These are phyloP conservation scores for Cryptosporidium meleagridis DNA, from an alignment of 169 alveolate species.

Conservation along the genomic window DNA sequence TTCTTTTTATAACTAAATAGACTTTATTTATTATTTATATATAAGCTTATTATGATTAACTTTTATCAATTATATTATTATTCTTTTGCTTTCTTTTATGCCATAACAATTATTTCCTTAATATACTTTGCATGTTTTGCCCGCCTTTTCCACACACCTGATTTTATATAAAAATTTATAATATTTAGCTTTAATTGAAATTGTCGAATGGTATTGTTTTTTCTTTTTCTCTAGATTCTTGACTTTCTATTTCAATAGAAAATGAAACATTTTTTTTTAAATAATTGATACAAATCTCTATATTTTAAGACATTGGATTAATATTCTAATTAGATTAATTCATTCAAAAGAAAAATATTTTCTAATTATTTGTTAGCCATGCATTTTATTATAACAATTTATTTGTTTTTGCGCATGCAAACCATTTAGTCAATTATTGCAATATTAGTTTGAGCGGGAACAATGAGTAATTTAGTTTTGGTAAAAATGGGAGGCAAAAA, in stretches of 20 bases:
- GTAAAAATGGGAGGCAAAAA: background rate
- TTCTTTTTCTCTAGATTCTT: no score
- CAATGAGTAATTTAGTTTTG: background rate
- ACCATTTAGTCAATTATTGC: background rate
- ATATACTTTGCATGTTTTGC: background rate
- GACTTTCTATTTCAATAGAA: no score
- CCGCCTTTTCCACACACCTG: background rate
- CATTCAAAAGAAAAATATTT: background rate
- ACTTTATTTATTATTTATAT: background rate
- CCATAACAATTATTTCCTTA: background rate
- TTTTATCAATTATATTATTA: no score
- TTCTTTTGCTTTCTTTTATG: no score
- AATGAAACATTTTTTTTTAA: no score
- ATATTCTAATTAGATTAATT: no score
- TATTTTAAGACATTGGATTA: no score
- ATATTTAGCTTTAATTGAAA: no score
- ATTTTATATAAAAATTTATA: no score
- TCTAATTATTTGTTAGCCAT: background rate
- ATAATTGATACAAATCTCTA: no score
- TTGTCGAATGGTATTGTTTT: no score
- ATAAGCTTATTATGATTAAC: background rate
- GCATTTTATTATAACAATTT: background rate
- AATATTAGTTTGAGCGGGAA: background rate
- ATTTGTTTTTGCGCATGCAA: background rate
- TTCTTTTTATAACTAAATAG: constrained; percentile 81